These are phyloP conservation scores for Physcomitrium patens DNA, from an alignment of 225 moss, liverwort and hornwort genomes.

Conservation along the genomic window DNA sequence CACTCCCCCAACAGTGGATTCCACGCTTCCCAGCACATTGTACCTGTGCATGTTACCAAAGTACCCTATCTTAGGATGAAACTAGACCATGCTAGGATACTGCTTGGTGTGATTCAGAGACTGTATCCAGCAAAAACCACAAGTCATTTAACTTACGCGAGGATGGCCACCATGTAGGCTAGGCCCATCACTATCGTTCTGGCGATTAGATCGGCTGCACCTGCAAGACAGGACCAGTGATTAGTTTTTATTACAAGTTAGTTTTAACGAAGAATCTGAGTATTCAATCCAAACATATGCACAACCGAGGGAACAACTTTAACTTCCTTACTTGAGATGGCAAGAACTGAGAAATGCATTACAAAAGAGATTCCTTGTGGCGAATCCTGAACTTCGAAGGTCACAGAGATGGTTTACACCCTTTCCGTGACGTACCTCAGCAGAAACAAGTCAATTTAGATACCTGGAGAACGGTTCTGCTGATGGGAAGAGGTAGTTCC, in stretches of 20 bases:
- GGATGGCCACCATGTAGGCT: slow-evolving; percentile 74
- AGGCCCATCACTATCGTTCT: slow-evolving; percentile 68
- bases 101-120: slow-evolving; percentile 7
- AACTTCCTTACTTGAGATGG: slow-evolving; percentile 7
- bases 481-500: slow-evolving; percentile 52
- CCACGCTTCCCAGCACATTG: slow-evolving; percentile 75
- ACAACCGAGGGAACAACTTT: neutral
- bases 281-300: slow-evolving; percentile 1
- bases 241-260: slow-evolving; percentile 19
- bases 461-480: slow-evolving; percentile 47
- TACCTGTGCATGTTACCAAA: slow-evolving; percentile 52
- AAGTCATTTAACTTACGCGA: slow-evolving; percentile 48
- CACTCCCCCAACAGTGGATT: slow-evolving; percentile 89
- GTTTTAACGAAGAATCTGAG: slow-evolving; percentile 9
- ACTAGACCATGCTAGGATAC: slow-evolving; percentile 14
- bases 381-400: neutral
- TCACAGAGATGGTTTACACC: neutral
- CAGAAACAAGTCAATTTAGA: neutral
- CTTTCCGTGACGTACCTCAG: neutral
- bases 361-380: neutral
- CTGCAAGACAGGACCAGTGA: slow-evolving; percentile 48
- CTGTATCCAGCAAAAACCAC: slow-evolving; percentile 8
- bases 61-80: neutral
- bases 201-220: slow-evolving; percentile 62
- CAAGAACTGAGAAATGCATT: neutral